phyloP scores from a whole-genome alignment of 2,329 filamentous ascomycete genomes.

The Colletotrichum filicis region DNA sequence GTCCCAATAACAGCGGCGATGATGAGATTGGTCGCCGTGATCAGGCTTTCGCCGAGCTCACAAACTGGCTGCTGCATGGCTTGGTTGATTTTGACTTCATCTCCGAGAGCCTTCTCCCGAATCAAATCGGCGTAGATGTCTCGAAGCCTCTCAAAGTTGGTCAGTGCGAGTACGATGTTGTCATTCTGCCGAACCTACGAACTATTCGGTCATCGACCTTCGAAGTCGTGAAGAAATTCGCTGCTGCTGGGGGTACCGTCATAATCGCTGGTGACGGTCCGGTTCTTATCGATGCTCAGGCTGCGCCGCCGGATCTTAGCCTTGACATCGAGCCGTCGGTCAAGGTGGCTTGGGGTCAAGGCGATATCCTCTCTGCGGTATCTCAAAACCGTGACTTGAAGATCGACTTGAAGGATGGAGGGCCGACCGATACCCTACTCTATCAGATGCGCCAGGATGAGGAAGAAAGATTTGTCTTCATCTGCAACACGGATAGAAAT shows the following conservation, averaged over 20 bases:
- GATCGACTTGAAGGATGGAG: constrained; percentile 4
- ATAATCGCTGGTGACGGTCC: constrained; percentile 12
- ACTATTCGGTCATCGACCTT: constrained; percentile 45
- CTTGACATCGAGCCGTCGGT: background rate
- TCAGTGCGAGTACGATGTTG: constrained; percentile 43
- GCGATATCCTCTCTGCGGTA: background rate
- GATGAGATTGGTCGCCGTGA: constrained; percentile 41
- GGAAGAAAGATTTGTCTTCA: constrained; percentile 42
- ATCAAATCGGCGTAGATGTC: constrained; percentile 28
- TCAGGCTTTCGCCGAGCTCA: constrained; percentile 39
- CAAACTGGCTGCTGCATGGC: constrained; percentile 27
- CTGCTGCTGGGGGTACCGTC: constrained; percentile 24
- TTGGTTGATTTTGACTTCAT: constrained; percentile 48
- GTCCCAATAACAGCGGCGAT: constrained; percentile 39
- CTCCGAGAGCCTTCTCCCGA: constrained; percentile 43
- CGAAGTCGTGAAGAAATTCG: constrained; percentile 39
- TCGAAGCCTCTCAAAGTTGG: constrained; percentile 39
- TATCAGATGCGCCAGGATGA: constrained; percentile 45
- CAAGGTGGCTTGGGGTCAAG: background rate
- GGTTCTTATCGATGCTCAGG: constrained; percentile 8
- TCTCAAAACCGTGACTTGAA: background rate
- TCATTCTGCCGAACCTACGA: constrained; percentile 44
- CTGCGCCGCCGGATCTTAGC: background rate
- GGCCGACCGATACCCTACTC: constrained; percentile 36
- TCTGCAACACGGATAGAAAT: constrained; percentile 44